Conservation (phyloP, 306 rosid genomes). For the Quercus dentata region DNA sequence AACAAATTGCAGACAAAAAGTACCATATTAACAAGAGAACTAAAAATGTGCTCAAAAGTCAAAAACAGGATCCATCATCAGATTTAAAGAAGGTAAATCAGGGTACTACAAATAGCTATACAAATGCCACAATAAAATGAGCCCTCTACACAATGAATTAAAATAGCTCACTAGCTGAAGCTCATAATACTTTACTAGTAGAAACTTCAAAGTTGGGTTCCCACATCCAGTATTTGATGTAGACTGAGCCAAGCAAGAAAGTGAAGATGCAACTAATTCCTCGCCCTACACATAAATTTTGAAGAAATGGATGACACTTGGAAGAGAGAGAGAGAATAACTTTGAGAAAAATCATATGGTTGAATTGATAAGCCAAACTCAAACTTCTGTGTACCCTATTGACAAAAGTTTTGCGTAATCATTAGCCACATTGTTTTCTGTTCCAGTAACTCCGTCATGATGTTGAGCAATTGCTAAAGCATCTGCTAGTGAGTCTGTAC, state of each 20-base stretch:
- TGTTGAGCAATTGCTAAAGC: constrained; percentile 18
- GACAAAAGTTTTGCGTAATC: constrained; percentile 70
- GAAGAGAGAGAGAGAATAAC: too few species aligned
- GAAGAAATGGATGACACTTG: too few species aligned
- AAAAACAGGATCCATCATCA: not conserved
- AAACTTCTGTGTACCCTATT: constrained; percentile 46
- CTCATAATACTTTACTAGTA: constrained; percentile 31
- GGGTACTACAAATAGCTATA: not conserved
- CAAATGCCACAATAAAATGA: not conserved
- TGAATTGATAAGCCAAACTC: not conserved
- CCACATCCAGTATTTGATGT: constrained; percentile 33
- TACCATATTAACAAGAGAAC: not conserved
- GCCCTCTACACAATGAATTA: not conserved
- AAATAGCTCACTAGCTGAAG: constrained; percentile 3
- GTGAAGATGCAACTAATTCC: constrained; percentile 24
- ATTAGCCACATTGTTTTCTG: constrained; percentile 67
- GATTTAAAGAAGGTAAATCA: not conserved
- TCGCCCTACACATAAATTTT: too few species aligned
- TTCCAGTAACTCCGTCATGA: constrained; percentile 80
- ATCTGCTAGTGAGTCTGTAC: too few species aligned
- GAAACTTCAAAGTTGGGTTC: constrained; percentile 36
- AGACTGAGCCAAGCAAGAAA: constrained; percentile 37
- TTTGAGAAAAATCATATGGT: not conserved
- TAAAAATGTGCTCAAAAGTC: not conserved
- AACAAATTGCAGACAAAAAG: not conserved